Conservation (phyloP, 495 filamentous ascomycete species). For the Tuber calosporum region DNA sequence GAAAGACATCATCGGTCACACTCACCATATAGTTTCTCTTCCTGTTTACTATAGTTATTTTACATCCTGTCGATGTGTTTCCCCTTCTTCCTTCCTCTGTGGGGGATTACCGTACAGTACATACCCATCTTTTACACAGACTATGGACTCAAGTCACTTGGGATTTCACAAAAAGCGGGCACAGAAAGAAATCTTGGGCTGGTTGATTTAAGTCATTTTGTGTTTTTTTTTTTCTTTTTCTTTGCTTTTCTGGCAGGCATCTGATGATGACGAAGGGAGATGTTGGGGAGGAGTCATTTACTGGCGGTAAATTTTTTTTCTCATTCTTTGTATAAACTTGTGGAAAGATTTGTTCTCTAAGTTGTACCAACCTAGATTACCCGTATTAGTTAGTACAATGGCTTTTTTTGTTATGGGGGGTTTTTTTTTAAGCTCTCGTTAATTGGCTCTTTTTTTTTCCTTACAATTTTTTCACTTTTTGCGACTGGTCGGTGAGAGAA, state of each 20-base stretch:
- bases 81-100: not conserved
- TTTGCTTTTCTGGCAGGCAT: not conserved
- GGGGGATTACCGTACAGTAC: not conserved
- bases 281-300: not conserved
- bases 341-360: not conserved
- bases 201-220: not conserved
- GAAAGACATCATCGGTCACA: not conserved
- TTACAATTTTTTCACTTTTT: not conserved
- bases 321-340: not conserved
- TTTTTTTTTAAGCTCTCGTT: not conserved
- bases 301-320: not conserved
- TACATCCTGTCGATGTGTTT: not conserved
- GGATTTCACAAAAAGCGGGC: not conserved
- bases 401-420: not conserved
- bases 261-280: not conserved
- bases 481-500: not conserved
- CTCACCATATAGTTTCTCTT: not conserved
- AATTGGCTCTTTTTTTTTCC: not conserved
- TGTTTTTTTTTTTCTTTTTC: not conserved
- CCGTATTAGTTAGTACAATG: not conserved
- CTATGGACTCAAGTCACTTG: not conserved
- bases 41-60: slow-evolving; percentile 3
- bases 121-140: not conserved
- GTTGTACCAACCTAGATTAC: not conserved
- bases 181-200: not conserved